Conservation (phyloP, 2,329 filamentous ascomycete genomes). For the Mycosphaerella arachidis region DNA sequence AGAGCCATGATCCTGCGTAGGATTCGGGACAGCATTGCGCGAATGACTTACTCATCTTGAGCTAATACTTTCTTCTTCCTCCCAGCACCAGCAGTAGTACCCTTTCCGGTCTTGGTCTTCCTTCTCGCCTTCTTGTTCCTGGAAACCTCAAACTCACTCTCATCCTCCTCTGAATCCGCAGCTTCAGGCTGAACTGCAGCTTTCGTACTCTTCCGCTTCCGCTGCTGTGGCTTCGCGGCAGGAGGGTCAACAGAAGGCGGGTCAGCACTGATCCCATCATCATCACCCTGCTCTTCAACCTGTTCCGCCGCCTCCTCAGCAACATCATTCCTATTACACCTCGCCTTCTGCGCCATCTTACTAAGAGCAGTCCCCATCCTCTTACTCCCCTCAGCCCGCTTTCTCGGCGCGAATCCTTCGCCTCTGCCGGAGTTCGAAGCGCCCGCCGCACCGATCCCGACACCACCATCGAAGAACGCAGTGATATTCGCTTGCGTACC, state of each 20-base stretch:
- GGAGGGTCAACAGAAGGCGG: not conserved
- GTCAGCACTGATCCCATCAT: not conserved
- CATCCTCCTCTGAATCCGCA: not conserved
- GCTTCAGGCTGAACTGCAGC: not conserved
- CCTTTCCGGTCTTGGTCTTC: not conserved
- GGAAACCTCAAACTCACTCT: constrained; percentile 4
- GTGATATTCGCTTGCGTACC: constrained; percentile 97
- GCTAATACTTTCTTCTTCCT: not conserved
- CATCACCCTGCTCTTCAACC: not conserved
- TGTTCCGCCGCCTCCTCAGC: not conserved
- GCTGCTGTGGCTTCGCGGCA: constrained; percentile 2
- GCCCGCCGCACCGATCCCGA: constrained; percentile 58
- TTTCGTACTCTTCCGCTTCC: constrained; percentile 16
- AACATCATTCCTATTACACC: constrained; percentile 24
- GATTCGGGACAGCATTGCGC: not conserved
- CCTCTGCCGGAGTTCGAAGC: constrained; percentile 29
- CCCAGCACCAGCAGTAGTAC: not conserved
- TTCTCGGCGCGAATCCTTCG: constrained; percentile 66
- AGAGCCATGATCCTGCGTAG: not conserved
- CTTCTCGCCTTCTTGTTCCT: constrained; percentile 5
- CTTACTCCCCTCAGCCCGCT: constrained; percentile 59
- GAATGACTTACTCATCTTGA: not conserved
- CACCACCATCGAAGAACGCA: constrained; percentile 74
- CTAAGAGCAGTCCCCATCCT: constrained; percentile 72
- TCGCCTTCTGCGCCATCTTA: constrained; percentile 57